Percentiles rank a stretch among this genome's conserved stretches.
phyloP scores from a whole-genome alignment of 805 yeast species.

The Spathaspora boniae region DNA sequence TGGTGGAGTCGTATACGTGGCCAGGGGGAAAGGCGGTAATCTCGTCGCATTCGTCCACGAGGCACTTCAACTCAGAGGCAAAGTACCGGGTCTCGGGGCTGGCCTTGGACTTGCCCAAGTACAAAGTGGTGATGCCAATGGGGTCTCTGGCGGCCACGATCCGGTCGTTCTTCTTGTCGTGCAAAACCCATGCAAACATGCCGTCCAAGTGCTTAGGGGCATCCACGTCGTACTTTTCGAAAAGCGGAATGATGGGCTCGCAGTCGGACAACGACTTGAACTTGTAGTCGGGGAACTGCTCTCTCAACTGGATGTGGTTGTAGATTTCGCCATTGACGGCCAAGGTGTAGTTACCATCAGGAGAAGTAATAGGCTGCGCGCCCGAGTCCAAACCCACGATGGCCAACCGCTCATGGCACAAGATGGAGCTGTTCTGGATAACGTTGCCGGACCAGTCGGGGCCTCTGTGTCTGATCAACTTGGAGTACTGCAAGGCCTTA shows the following conservation, averaged over 20 bases:
- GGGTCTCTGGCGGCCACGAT: slow-evolving; percentile 98
- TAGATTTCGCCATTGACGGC: slow-evolving; percentile 98
- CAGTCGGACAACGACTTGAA: slow-evolving; percentile 91
- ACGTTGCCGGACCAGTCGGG: slow-evolving; percentile 98
- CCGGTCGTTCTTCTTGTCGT: slow-evolving; percentile 81
- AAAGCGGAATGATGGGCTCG: slow-evolving; percentile 95
- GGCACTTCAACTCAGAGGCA: slow-evolving; percentile 92
- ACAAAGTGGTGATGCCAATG: slow-evolving; percentile 92
- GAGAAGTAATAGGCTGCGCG: slow-evolving; percentile 91
- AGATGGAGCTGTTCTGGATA: slow-evolving; percentile 71
- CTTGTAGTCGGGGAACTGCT: slow-evolving; percentile 64
- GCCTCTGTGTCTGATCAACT: slow-evolving; percentile 96
- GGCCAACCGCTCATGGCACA: slow-evolving; percentile 94
- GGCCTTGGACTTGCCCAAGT: slow-evolving; percentile 80
- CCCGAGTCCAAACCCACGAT: slow-evolving; percentile 97
- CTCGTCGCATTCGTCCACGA: slow-evolving; percentile 90
- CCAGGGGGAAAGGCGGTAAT: slow-evolving; percentile 98
- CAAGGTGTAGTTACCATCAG: slow-evolving; percentile 67
- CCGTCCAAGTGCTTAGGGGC: slow-evolving; percentile 95
- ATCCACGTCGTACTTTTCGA: slow-evolving; percentile 79
- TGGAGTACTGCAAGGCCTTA: slow-evolving; percentile 85
- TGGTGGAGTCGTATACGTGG: slow-evolving; percentile 87
- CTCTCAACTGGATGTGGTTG: slow-evolving; percentile 90
- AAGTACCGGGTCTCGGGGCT: slow-evolving; percentile 78
- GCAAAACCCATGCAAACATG: slow-evolving; percentile 94